Base-by-base conservation (phyloP, 2,329 filamentous ascomycete genomes). In the Chaetomiaceae sp. region DNA sequence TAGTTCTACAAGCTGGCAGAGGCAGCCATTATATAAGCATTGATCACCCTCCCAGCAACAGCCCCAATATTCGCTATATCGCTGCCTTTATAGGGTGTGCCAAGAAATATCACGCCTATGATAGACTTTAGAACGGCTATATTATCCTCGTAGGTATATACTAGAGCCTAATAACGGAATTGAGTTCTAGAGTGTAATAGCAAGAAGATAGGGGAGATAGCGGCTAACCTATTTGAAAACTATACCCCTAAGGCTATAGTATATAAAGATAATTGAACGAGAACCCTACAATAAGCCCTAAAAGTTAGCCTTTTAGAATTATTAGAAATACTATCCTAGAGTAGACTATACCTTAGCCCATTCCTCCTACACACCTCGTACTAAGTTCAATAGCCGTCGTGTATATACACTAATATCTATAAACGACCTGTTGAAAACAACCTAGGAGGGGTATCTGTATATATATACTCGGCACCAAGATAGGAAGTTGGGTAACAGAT, bases 11-110 rank as follows among this genome's bases (percentile, higher is more conserved):
- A 10, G 25, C 25, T 10, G 6, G 25, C 25, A 1, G 25, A 27
- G 25, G 25, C 25, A 27, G 25, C 25, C 25, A 27, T 27, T 10
- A 10, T 10, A 27, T 10, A 60, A 44, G 50, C 53, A 53, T 56
- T 61, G 44, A 56, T 52, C 41, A 64, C 56, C 17, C 31, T 60
- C 12, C 55, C 56, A 4, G 63, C 27, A 17, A 64, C 30, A 21
- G 50, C 58, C 14, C 40, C 62, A 7, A 60, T 46, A 38, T 48
- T 55, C 31, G 61, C 63, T 38, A 52, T 46, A 27, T 47, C 54
- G 42, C 62, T 65, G 14, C 65, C 65, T n/a, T 54, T 51, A 45
- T 68, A 63, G 6, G 65, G 65, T 14, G 65, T 67, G 16, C 60
- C 65, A 21, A 68, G 53, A 37, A 68, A 68, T 0, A 63, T 31